phyloP scores from a whole-genome alignment of 495 filamentous ascomycete species.

The Penicillium lividum region DNA sequence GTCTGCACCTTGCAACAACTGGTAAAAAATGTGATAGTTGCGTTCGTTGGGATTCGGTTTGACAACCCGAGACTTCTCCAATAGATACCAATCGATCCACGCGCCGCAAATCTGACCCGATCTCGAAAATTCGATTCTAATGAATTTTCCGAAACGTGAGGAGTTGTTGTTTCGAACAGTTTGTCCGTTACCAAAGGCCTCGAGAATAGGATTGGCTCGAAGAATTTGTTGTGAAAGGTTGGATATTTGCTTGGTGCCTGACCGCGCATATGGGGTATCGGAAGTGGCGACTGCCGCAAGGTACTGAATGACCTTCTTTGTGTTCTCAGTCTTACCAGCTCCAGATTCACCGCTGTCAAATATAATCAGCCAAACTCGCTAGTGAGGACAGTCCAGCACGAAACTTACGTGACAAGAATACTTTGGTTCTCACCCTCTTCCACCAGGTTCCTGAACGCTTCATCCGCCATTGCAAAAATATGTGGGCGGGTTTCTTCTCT shows the following conservation, averaged over 20 bases:
- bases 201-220: slow-evolving; percentile 94
- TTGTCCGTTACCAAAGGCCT: slow-evolving; percentile 98
- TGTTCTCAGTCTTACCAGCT: slow-evolving; percentile 98
- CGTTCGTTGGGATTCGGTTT: slow-evolving; percentile 81
- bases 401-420: slow-evolving; percentile 82
- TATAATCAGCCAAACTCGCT: slow-evolving; percentile 13
- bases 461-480: slow-evolving; percentile 98
- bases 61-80: slow-evolving; percentile 96
- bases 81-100: slow-evolving; percentile 96
- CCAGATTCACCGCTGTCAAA: slow-evolving; percentile 80
- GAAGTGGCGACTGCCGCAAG: slow-evolving; percentile 90
- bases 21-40: slow-evolving; percentile 98
- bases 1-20: slow-evolving; percentile 84
- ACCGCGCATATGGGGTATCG: slow-evolving; percentile 68
- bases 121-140: slow-evolving; percentile 91
- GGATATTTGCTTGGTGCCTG: slow-evolving; percentile 65
- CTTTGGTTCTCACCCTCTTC: slow-evolving; percentile 96
- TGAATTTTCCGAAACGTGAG: slow-evolving; percentile 98
- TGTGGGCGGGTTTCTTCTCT: slow-evolving; percentile 95
- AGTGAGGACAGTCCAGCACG: background rate
- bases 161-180: slow-evolving; percentile 99
- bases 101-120: slow-evolving; percentile 92
- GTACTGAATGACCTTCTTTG: slow-evolving; percentile 99
- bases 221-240: slow-evolving; percentile 97
- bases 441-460: slow-evolving; percentile 92